Percentiles rank a stretch among this genome's conserved stretches.
Conservation (phyloP, 495 filamentous ascomycete species). For the Aspergillus biplanus region DNA sequence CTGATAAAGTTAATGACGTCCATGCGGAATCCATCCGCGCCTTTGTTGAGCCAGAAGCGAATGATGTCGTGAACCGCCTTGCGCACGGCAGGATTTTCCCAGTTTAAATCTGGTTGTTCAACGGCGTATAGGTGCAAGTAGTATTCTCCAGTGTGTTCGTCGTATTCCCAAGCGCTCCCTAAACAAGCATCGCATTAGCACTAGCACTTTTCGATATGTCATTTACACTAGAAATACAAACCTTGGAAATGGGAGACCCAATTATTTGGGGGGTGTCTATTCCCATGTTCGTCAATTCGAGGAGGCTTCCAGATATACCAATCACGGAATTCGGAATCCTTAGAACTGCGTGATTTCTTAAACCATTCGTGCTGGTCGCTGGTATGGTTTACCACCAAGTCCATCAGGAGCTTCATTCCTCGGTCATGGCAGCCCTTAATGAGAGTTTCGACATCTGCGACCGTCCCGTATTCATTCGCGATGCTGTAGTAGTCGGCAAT, state of each 20-base stretch:
- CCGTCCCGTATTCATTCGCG: slow-evolving; percentile 61
- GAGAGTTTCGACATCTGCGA: slow-evolving; percentile 67
- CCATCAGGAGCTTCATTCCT: slow-evolving; percentile 73
- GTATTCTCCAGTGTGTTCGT: slow-evolving; percentile 66
- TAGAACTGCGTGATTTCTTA: slow-evolving; percentile 63
- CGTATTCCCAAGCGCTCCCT: slow-evolving; percentile 68
- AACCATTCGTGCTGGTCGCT: slow-evolving; percentile 80
- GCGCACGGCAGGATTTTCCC: slow-evolving; percentile 65
- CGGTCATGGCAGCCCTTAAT: slow-evolving; percentile 57
- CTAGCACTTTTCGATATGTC: background rate
- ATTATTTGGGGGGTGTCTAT: slow-evolving; percentile 69
- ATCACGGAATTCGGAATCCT: slow-evolving; percentile 61
- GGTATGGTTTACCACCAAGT: slow-evolving; percentile 80
- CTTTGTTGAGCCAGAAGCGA: slow-evolving; percentile 72
- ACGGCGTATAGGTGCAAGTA: slow-evolving; percentile 70
- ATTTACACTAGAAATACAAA: slow-evolving; percentile 20
- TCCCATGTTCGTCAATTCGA: slow-evolving; percentile 59
- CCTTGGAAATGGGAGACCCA: slow-evolving; percentile 65
- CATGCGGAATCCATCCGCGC: slow-evolving; percentile 71
- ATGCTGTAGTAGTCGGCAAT: slow-evolving; percentile 71
- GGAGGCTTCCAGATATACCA: slow-evolving; percentile 77
- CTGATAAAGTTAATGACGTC: slow-evolving; percentile 70
- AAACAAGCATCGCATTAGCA: background rate
- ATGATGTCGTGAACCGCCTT: slow-evolving; percentile 69
- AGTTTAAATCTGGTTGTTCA: slow-evolving; percentile 76